Conservation (phyloP, 2,329 filamentous ascomycete genomes). For the Triangularia verruculosa region DNA sequence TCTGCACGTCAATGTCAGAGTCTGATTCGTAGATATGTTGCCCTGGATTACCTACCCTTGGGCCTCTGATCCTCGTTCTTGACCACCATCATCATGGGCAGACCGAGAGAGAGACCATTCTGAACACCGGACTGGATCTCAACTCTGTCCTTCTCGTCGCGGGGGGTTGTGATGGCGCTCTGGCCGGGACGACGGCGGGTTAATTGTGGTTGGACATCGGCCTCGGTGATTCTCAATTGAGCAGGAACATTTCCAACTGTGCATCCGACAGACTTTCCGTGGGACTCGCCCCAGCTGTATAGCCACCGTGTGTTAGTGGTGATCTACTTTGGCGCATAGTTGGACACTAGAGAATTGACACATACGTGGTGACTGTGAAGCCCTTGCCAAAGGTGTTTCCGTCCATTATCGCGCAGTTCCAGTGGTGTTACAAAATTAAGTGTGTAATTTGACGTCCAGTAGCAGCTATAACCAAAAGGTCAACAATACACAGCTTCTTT, state of each 20-base stretch:
- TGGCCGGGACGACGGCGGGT: constrained; percentile 87
- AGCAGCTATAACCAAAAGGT: neutral
- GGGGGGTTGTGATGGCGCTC: constrained; percentile 82
- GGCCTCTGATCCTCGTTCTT: constrained; percentile 91
- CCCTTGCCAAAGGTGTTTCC: constrained; percentile 68
- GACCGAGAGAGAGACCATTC: constrained; percentile 83
- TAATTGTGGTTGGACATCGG: constrained; percentile 92
- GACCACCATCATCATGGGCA: constrained; percentile 83
- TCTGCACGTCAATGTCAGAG: constrained; percentile 44
- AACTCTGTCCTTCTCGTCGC: constrained; percentile 88
- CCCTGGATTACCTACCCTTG: constrained; percentile 39
- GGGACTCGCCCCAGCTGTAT: constrained; percentile 51
- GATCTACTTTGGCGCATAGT: neutral
- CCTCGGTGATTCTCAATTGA: constrained; percentile 78
- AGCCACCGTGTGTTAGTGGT: constrained; percentile 7
- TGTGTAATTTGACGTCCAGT: neutral
- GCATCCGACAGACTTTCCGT: constrained; percentile 89
- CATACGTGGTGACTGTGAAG: constrained; percentile 80
- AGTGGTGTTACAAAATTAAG: constrained; percentile 27
- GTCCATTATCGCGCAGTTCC: constrained; percentile 57
- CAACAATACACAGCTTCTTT: neutral
- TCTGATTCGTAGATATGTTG: neutral
- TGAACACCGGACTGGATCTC: constrained; percentile 86
- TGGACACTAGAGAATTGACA: neutral
- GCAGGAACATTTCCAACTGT: constrained; percentile 93